Evolutionary conservation across 1,139 yeast species (phyloP), one percentile per base, ranked within the genome.

Genomic region (Pneumocystis murina): DNA sequence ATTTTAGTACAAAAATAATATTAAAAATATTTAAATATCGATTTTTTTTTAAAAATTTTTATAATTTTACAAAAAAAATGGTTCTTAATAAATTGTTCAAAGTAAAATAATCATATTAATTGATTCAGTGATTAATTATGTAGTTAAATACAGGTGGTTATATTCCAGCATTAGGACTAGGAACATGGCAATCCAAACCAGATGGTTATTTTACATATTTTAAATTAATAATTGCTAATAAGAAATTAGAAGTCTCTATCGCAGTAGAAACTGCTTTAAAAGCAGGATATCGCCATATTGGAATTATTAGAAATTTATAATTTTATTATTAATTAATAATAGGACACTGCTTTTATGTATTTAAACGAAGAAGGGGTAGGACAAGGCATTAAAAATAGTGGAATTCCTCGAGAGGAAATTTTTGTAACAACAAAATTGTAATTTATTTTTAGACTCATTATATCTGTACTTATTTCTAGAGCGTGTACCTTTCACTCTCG

Each of bases 351-450:
- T 33, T 48, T 41, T 28, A 64, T 63, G n/a, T 69, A 69, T 59
- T 65, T 65, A 16, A 69, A 69, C 63, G 71, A 69, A 59, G 65
- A 62, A 54, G 81, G 78, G 63, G 87, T 87, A 63, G 95, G 95
- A 60, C 64, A 60, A 20, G 66, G 66, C 10, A 64, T 71, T 84
- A 83, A 86, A 72, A 81, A 76, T 66, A 85, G 85, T 64, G 82
- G 87, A 54, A 78, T 86, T 63, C 84, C 86, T 63, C 80, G 96
- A 72, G 82, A 80, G 62, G 85, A 87, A 61, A 70, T 89, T 64
- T 89, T 85, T 69, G 76, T 89, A 68, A 87, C 95, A 69, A 87
- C 96, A 68, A 89, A 89, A 74, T 78, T 88, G 68, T 67, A 64
- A 59, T 65, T 40, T 43, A 40, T 17, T 57, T 33, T 10, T 48